phyloP scores from a whole-genome alignment of 805 yeast species.

The Lipomyces chichibuensis region DNA sequence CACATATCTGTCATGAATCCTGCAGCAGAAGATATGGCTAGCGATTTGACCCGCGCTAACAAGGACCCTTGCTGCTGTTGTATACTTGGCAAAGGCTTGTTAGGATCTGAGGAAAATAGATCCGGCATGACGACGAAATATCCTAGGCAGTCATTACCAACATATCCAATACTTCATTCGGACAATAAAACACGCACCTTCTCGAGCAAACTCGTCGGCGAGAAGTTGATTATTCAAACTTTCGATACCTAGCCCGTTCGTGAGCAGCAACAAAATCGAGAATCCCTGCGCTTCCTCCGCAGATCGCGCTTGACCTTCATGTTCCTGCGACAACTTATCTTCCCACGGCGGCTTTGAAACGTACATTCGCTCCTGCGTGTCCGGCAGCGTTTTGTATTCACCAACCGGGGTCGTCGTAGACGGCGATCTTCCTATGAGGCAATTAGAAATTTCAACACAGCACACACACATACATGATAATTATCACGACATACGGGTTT shows the following conservation, averaged over 20 bases:
- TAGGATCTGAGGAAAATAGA: conserved; percentile 42
- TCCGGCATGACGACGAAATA: conserved; percentile 43
- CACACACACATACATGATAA: not conserved
- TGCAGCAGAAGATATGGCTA: conserved; percentile 39
- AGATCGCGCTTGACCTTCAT: not conserved
- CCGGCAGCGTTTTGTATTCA: conserved; percentile 28
- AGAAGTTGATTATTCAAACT: conserved; percentile 39
- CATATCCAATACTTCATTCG: not conserved
- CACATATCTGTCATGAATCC: conserved; percentile 46
- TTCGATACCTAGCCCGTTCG: conserved; percentile 43
- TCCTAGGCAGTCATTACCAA: conserved; percentile 21
- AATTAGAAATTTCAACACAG: not conserved
- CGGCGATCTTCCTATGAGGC: not conserved
- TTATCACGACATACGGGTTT: not conserved
- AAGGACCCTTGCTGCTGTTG: conserved; percentile 8
- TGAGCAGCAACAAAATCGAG: conserved; percentile 36
- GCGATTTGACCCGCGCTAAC: conserved; percentile 36
- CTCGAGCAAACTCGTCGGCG: conserved; percentile 41
- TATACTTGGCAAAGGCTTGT: conserved; percentile 25
- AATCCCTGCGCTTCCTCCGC: conserved; percentile 27
- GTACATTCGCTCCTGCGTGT: conserved; percentile 26
- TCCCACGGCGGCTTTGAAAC: conserved; percentile 31
- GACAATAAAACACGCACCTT: conserved; percentile 18
- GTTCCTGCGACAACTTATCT: not conserved
- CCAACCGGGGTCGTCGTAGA: conserved; percentile 16